A percentile compares a stretch with the other conserved stretches of the same genome.
These are phyloP conservation scores for Tuber umbilicatum DNA, from an alignment of 495 filamentous ascomycete genomes.

Conservation along the genomic window DNA sequence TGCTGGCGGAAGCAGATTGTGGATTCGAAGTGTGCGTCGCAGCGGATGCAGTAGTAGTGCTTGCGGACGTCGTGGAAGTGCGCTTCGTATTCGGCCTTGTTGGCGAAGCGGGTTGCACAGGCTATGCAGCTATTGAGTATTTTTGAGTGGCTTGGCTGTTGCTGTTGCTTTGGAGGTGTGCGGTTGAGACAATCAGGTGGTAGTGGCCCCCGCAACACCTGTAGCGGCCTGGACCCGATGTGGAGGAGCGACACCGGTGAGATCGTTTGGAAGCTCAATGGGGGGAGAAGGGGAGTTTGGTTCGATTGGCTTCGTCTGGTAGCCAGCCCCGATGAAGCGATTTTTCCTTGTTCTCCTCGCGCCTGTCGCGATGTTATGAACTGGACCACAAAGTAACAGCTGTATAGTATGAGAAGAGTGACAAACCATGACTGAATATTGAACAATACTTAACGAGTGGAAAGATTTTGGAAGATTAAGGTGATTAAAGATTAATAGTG, in stretches of 20 bases:
- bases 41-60: slow-evolving; percentile 25
- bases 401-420: neutral
- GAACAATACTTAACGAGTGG: neutral
- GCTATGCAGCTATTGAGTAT: no score
- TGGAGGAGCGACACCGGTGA: no score
- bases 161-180: slow-evolving; percentile 9
- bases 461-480: no score
- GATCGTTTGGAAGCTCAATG: no score
- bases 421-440: neutral
- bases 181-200: slow-evolving; percentile 10
- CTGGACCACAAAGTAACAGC: neutral
- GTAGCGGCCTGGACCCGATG: slow-evolving; percentile 15
- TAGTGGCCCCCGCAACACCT: slow-evolving; percentile 17
- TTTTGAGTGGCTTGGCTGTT: no score
- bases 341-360: neutral
- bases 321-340: neutral
- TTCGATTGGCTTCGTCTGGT: slow-evolving; percentile 1
- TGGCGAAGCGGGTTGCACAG: no score
- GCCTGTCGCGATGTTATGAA: neutral
- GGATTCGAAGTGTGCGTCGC: slow-evolving; percentile 27
- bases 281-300: no score
- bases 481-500: no score
- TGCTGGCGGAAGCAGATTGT: slow-evolving; percentile 12
- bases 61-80: slow-evolving; percentile 17
- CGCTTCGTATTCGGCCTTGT: neutral